Percentiles rank a stretch among this genome's conserved stretches.
Evolutionary conservation across 2,329 filamentous ascomycete genomes (phyloP).

Genomic region (Cladophialophora chaetospira): DNA sequence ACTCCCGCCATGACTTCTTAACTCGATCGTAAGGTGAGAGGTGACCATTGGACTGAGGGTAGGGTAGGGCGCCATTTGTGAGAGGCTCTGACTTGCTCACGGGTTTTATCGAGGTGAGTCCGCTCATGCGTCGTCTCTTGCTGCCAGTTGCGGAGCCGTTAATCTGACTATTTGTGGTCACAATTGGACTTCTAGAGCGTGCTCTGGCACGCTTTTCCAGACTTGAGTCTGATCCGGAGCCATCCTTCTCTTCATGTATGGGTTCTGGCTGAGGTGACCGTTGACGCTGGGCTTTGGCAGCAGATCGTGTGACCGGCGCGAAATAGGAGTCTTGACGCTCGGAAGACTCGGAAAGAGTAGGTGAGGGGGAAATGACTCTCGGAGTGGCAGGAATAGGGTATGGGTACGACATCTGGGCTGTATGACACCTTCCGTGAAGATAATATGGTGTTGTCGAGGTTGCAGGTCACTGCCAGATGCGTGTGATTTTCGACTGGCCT

Average conservation of each 20-base stretch:
- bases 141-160: constrained; percentile 25
- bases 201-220: constrained; percentile 64
- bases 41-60: constrained; percentile 61
- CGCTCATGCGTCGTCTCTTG: constrained; percentile 52
- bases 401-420: constrained; percentile 46
- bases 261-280: constrained; percentile 57
- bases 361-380: constrained; percentile 86
- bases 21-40: constrained; percentile 69
- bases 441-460: background rate
- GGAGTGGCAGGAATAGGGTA: constrained; percentile 73
- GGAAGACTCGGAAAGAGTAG: constrained; percentile 65
- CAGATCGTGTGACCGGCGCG: constrained; percentile 76
- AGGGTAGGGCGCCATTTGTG: constrained; percentile 41
- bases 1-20: constrained; percentile 70
- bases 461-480: background rate
- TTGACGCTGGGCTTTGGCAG: constrained; percentile 52
- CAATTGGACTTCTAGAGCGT: constrained; percentile 69
- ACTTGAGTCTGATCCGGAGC: constrained; percentile 57
- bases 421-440: background rate
- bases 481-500: constrained; percentile 1
- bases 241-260: constrained; percentile 60
- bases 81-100: constrained; percentile 43
- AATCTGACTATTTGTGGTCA: constrained; percentile 38
- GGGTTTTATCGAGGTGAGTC: constrained; percentile 53
- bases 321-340: constrained; percentile 64